phyloP scores from a whole-genome alignment of 805 yeast genomes.

The Hanseniaspora pseudoguilliermondii region DNA sequence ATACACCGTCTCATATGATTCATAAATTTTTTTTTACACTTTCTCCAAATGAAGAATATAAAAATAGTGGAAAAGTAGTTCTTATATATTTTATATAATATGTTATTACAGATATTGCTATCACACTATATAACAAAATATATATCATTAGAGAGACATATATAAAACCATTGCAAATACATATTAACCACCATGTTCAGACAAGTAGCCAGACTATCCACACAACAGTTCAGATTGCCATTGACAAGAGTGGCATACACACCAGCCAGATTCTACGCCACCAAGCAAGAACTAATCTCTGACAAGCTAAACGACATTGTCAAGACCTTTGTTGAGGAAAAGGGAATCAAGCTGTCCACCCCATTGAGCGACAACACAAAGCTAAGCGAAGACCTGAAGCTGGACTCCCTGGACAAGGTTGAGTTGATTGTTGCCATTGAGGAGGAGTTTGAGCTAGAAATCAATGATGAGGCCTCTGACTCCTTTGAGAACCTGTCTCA shows the following conservation, averaged over 20 bases:
- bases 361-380: not conserved
- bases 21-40: too few species aligned
- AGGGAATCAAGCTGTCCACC: not conserved
- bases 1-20: too few species aligned
- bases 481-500: slow-evolving; percentile 10
- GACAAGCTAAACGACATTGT: not conserved
- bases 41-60: too few species aligned
- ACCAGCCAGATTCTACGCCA: not conserved
- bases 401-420: slow-evolving; percentile 83
- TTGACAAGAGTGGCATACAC: not conserved
- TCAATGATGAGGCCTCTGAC: slow-evolving; percentile 13
- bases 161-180: not conserved
- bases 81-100: too few species aligned
- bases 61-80: too few species aligned
- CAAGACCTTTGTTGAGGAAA: not conserved
- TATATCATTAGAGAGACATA: not conserved
- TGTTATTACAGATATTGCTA: too few species aligned
- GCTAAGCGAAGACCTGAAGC: slow-evolving; percentile 9
- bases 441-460: slow-evolving; percentile 47
- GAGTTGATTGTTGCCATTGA: slow-evolving; percentile 94
- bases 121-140: not conserved
- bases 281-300: slow-evolving; percentile 5
- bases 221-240: not conserved
- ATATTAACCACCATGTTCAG: not conserved
- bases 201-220: not conserved